These are phyloP conservation scores for Cercospora nicotianae DNA, from an alignment of 2,329 filamentous ascomycete genomes.

Conservation along the genomic window DNA sequence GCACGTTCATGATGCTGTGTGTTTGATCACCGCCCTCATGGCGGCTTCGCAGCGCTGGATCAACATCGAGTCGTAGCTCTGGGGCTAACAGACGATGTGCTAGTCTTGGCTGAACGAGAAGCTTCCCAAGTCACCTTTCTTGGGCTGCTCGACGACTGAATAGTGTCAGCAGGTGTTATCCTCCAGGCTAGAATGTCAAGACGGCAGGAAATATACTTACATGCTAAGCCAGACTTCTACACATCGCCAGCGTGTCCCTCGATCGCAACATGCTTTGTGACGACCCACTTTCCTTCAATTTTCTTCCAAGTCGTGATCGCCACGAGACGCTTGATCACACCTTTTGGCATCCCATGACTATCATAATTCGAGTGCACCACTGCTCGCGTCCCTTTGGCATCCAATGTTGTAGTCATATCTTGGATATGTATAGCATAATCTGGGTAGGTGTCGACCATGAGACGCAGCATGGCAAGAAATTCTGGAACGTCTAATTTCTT, in stretches of 20 bases:
- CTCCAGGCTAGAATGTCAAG: too few relatives aligned
- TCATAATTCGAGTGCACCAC: conserved; percentile 1
- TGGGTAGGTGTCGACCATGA: conserved; percentile 4
- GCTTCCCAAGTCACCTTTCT: too few relatives aligned
- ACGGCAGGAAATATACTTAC: neutral
- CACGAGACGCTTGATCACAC: conserved; percentile 7
- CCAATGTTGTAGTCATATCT: conserved; percentile 4
- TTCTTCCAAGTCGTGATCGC: conserved; percentile 8
- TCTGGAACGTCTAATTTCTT: neutral
- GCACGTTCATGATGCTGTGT: neutral
- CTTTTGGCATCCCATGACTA: conserved; percentile 5
- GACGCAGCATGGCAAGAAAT: neutral
- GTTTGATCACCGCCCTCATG: too few relatives aligned
- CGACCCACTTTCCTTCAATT: conserved; percentile 5
- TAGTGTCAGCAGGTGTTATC: too few relatives aligned
- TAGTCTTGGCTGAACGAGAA: too few relatives aligned
- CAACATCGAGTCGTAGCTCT: too few relatives aligned
- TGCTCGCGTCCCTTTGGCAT: neutral
- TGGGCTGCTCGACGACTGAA: too few relatives aligned
- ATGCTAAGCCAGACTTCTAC: neutral
- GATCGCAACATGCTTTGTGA: conserved; percentile 5
- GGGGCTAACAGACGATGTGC: too few relatives aligned
- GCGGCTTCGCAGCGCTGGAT: too few relatives aligned
- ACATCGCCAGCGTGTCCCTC: neutral
- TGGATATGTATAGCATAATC: conserved; percentile 6